Conservation (phyloP, 2,329 filamentous ascomycete genomes). For the Teratosphaeria gauchensis region DNA sequence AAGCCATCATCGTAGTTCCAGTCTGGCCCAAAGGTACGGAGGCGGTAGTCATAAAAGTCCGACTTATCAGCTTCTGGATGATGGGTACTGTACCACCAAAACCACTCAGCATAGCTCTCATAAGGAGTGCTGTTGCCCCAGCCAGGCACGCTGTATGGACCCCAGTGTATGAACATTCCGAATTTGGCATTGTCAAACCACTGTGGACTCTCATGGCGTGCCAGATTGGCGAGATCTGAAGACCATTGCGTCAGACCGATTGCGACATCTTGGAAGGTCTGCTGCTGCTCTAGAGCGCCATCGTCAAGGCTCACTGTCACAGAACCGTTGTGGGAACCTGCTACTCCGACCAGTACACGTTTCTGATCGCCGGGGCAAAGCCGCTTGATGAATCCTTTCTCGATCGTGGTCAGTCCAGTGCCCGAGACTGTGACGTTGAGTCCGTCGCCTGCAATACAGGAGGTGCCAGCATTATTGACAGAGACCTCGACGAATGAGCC, state of each 20-base stretch:
- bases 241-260: conserved; percentile 27
- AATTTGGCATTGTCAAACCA: conserved; percentile 50
- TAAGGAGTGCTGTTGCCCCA: conserved; percentile 40
- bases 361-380: conserved; percentile 32
- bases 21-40: conserved; percentile 42
- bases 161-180: conserved; percentile 54
- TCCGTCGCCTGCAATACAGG: conserved; percentile 26
- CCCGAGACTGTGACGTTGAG: conserved; percentile 28
- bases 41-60: conserved; percentile 36
- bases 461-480: conserved; percentile 29
- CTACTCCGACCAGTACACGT: conserved; percentile 29
- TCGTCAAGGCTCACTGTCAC: conserved; percentile 24
- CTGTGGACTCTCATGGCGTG: conserved; percentile 37
- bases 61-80: conserved; percentile 27
- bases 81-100: conserved; percentile 36
- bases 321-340: conserved; percentile 19
- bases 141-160: conserved; percentile 45
- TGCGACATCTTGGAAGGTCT: conserved; percentile 25
- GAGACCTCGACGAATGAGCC: conserved; percentile 30
- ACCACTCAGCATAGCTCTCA: conserved; percentile 26
- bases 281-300: conserved; percentile 4
- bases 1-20: conserved; percentile 50
- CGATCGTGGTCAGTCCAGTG: conserved; percentile 25
- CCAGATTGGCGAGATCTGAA: conserved; percentile 29
- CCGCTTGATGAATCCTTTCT: conserved; percentile 28